Percentiles rank a stretch among this genome's conserved stretches.
phyloP scores from a whole-genome alignment of 768 basidiomycete genomes.

The Mycena maculata region DNA sequence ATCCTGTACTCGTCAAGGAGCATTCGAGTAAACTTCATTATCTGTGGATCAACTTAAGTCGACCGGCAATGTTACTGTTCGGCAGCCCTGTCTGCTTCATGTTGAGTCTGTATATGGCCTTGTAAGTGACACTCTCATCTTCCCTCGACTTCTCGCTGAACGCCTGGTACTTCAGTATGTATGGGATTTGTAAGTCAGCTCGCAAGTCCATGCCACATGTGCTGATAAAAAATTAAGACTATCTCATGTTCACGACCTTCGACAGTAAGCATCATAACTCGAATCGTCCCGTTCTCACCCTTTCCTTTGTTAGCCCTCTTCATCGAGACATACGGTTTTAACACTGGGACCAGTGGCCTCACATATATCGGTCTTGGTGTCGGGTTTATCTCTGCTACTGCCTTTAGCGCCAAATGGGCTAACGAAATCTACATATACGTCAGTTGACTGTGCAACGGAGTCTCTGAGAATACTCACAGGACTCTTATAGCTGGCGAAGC shows the following conservation, averaged over 20 bases:
- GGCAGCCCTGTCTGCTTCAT: slow-evolving; percentile 72
- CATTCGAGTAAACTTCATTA: slow-evolving; percentile 44
- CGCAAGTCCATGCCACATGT: neutral
- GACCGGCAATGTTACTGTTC: slow-evolving; percentile 66
- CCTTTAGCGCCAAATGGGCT: slow-evolving; percentile 46
- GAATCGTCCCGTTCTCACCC: neutral
- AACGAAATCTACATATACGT: slow-evolving; percentile 51
- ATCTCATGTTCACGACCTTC: slow-evolving; percentile 67
- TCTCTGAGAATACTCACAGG: neutral
- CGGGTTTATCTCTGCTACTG: slow-evolving; percentile 51
- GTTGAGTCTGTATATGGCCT: slow-evolving; percentile 72
- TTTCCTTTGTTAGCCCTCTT: slow-evolving; percentile 36
- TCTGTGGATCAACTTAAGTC: slow-evolving; percentile 64
- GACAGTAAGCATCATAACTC: slow-evolving; percentile 51
- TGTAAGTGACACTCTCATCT: slow-evolving; percentile 56
- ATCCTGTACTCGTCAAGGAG: slow-evolving; percentile 36
- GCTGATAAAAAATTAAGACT: slow-evolving; percentile 52
- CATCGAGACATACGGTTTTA: slow-evolving; percentile 42
- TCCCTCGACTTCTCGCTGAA: neutral
- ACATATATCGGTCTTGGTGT: slow-evolving; percentile 54
- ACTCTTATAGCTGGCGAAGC: slow-evolving; percentile 44
- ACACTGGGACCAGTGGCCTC: slow-evolving; percentile 45
- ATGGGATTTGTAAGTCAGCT: slow-evolving; percentile 49
- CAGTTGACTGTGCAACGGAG: slow-evolving; percentile 25
- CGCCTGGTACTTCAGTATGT: slow-evolving; percentile 48